phyloP scores from a whole-genome alignment of 2,329 filamentous ascomycete species.

The Pyrenophora teres region DNA sequence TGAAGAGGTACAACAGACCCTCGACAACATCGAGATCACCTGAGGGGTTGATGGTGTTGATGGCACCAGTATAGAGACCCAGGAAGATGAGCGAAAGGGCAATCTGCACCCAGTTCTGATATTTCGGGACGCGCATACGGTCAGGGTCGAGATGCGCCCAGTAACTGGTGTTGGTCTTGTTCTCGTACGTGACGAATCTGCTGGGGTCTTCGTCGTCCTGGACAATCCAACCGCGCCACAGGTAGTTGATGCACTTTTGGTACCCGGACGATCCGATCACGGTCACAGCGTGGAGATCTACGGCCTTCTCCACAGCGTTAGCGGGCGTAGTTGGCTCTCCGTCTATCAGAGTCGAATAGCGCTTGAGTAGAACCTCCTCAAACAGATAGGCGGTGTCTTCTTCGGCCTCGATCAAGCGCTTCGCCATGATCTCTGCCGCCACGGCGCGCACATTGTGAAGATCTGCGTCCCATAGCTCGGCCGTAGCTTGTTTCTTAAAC shows the following conservation, averaged over 20 bases:
- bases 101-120: conserved; percentile 90
- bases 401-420: conserved; percentile 84
- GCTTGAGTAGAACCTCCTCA: conserved; percentile 79
- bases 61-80: conserved; percentile 82
- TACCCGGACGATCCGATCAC: conserved; percentile 94
- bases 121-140: conserved; percentile 87
- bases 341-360: conserved; percentile 81
- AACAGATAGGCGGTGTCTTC: conserved; percentile 79
- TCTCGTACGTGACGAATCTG: conserved; percentile 85
- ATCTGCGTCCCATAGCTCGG: conserved; percentile 91
- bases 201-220: conserved; percentile 90
- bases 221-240: conserved; percentile 96
- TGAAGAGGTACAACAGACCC: conserved; percentile 85
- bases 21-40: conserved; percentile 87
- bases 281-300: conserved; percentile 85
- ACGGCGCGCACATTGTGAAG: conserved; percentile 77
- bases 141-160: conserved; percentile 88
- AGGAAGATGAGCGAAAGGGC: conserved; percentile 83
- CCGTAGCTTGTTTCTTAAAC: conserved; percentile 77
- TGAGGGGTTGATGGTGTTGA: conserved; percentile 88
- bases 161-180: conserved; percentile 78
- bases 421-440: conserved; percentile 91
- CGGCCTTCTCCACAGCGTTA: conserved; percentile 91
- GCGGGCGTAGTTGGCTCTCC: conserved; percentile 72
- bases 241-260: conserved; percentile 89